Percentiles rank a stretch among this genome's conserved stretches.
Evolutionary conservation across 768 basidiomycete species (phyloP).

Genomic region (Pleurotus citrinopileatus): DNA sequence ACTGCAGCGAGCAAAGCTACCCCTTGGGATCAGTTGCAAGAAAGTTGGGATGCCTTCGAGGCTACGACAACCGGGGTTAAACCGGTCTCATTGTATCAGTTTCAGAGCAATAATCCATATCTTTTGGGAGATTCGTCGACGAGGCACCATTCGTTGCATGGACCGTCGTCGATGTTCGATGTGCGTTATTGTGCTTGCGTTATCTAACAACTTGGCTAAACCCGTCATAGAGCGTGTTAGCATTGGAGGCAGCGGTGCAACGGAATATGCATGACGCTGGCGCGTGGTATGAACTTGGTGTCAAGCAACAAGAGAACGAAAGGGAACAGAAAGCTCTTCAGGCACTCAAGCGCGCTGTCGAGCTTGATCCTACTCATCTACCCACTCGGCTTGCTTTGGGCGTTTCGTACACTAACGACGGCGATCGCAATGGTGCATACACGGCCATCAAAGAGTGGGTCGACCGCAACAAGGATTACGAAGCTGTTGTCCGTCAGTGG

Average conservation of each 20-base stretch:
- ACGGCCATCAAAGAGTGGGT: conserved; percentile 87
- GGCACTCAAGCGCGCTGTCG: conserved; percentile 77
- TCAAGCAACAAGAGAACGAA: conserved; percentile 98
- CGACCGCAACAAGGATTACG: conserved; percentile 55
- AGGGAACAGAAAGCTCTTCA: conserved; percentile 87
- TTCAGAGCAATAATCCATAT: conserved; percentile 80
- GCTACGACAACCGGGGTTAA: conserved; percentile 66
- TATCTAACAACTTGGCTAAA: too few species aligned
- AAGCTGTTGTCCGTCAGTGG: conserved; percentile 39
- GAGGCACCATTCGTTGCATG: conserved; percentile 43
- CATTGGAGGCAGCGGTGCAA: conserved; percentile 88
- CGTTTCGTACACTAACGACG: conserved; percentile 90
- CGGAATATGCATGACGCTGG: conserved; percentile 63
- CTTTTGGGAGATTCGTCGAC: conserved; percentile 58
- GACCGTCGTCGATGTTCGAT: conserved; percentile 37
- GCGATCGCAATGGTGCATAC: conserved; percentile 69
- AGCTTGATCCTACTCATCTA: conserved; percentile 74
- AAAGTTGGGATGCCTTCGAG: conserved; percentile 81
- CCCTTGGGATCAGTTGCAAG: conserved; percentile 68
- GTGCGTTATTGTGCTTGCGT: too few species aligned
- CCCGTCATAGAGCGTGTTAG: conserved; percentile 68
- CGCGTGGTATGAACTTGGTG: conserved; percentile 90
- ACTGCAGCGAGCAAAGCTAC: conserved; percentile 23
- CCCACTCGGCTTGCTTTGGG: conserved; percentile 89
- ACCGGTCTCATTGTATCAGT: conserved; percentile 58